These are phyloP conservation scores for Citropsis articulata DNA, from an alignment of 345 rosid species.

Conservation along the genomic window DNA sequence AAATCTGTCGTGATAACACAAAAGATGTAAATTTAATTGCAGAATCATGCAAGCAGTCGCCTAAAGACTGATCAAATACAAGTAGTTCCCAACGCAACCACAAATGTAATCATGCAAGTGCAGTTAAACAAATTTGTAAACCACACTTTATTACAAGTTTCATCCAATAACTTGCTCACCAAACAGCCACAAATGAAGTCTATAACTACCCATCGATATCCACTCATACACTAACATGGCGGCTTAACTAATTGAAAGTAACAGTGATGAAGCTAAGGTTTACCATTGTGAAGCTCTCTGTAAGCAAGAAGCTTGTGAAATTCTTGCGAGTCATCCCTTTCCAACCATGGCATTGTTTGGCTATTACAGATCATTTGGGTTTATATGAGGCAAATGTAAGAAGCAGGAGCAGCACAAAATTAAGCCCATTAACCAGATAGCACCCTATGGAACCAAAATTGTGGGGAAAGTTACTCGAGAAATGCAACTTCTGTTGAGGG, in stretches of 20 bases:
- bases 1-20: neutral
- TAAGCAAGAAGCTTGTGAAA: conserved; percentile 27
- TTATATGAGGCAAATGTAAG: conserved; percentile 32
- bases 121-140: too few relatives aligned
- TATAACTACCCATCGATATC: neutral
- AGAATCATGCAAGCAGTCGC: neutral
- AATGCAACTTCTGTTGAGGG: conserved; percentile 28
- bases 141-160: too few relatives aligned
- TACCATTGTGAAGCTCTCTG: conserved; percentile 33
- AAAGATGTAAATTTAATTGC: neutral
- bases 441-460: conserved; percentile 27
- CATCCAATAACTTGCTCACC: neutral
- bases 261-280: conserved; percentile 28
- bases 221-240: neutral
- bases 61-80: too few relatives aligned
- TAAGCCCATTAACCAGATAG: conserved; percentile 20
- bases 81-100: too few relatives aligned
- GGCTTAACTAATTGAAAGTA: conserved; percentile 20
- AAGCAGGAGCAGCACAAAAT: conserved; percentile 26
- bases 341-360: conserved; percentile 14
- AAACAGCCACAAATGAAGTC: neutral
- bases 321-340: conserved; percentile 7
- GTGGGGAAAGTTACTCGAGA: conserved; percentile 22
- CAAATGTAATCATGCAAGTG: too few relatives aligned
- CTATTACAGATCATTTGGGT: conserved; percentile 24